Conservation (phyloP, 768 basidiomycete genomes). For the Dentipellis fragilis region DNA sequence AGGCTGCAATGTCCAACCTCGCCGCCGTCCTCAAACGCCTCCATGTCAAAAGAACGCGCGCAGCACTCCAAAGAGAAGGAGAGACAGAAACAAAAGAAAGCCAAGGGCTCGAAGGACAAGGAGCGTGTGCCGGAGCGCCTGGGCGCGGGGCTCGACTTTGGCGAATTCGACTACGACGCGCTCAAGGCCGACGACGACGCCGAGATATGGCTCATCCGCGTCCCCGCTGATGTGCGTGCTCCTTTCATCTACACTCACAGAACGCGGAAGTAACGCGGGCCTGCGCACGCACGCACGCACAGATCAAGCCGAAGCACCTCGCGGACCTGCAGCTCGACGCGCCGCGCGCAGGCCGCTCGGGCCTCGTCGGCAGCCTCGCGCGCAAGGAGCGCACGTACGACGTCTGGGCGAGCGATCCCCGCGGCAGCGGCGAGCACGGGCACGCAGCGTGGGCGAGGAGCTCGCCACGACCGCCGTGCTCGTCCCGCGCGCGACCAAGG, state of each 20-base stretch:
- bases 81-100: neutral
- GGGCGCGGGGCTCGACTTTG: slow-evolving; percentile 8
- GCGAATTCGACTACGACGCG: slow-evolving; percentile 13
- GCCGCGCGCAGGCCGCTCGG: neutral
- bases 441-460: slow-evolving; percentile 4
- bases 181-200: slow-evolving; percentile 8
- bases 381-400: slow-evolving; percentile 9
- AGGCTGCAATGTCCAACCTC: neutral
- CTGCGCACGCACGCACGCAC: neutral
- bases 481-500: slow-evolving; percentile 8
- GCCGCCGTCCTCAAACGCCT: neutral
- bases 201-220: slow-evolving; percentile 14
- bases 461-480: slow-evolving; percentile 9
- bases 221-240: slow-evolving; percentile 5
- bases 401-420: slow-evolving; percentile 4
- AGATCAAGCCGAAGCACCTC: slow-evolving; percentile 8
- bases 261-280: neutral
- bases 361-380: slow-evolving; percentile 5
- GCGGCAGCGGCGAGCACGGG: neutral
- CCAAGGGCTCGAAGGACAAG: neutral
- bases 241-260: neutral
- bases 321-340: neutral
- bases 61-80: neutral
- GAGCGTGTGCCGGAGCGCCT: neutral
- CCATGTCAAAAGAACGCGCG: neutral